phyloP scores from a whole-genome alignment of 257 asterid genomes.

The Sherardia arvensis region DNA sequence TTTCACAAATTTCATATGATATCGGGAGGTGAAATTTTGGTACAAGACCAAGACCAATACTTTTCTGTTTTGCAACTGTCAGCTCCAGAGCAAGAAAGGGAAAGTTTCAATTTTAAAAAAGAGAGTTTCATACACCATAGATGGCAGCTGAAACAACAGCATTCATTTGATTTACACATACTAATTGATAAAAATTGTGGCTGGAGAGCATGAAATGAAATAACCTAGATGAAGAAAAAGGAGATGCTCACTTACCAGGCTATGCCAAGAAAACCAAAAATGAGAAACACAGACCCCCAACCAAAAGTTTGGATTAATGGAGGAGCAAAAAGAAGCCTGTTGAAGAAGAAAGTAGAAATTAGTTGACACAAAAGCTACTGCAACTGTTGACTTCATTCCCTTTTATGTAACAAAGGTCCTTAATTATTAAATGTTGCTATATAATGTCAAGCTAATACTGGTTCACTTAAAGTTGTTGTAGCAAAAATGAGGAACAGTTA shows the following conservation, averaged over 20 bases:
- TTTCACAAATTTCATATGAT: not conserved
- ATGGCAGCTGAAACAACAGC: not conserved
- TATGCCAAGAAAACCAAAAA: conserved; percentile 74
- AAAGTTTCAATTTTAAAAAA: not conserved
- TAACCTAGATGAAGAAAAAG: not conserved
- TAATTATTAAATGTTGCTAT: not conserved
- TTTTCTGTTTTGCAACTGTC: not conserved
- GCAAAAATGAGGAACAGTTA: not conserved
- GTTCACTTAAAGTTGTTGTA: not conserved
- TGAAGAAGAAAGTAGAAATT: conserved; percentile 15
- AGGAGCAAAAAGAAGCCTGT: conserved; percentile 96
- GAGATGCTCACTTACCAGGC: conserved; percentile 60
- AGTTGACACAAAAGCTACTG: conserved; percentile 3
- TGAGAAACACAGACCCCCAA: conserved; percentile 88
- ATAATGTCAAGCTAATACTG: not conserved
- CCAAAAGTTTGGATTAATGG: conserved; percentile 71
- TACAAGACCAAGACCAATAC: not conserved
- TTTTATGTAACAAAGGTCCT: not conserved
- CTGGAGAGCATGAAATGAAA: not conserved
- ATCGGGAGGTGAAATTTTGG: not conserved
- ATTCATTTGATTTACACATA: not conserved
- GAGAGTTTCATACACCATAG: not conserved
- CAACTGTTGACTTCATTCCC: not conserved
- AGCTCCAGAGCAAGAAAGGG: not conserved
- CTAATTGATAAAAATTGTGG: not conserved